phyloP scores from a whole-genome alignment of 2,329 filamentous ascomycete species.

The Apiospora marii region DNA sequence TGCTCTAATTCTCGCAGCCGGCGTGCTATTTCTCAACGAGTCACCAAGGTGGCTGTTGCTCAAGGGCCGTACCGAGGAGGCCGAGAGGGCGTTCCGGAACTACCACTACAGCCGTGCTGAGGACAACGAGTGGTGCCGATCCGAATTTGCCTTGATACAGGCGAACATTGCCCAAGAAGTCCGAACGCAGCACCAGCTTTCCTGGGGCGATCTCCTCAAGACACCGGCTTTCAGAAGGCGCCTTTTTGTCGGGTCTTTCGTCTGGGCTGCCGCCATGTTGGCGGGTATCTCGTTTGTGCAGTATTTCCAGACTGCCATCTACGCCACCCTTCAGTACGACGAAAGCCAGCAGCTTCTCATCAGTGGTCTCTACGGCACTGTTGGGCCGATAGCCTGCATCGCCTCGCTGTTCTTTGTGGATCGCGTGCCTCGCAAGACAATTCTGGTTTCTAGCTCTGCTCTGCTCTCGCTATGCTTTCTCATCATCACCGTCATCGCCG shows the following conservation, averaged over 20 bases:
- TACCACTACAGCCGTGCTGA: conserved; percentile 47
- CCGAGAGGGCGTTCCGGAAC: conserved; percentile 42
- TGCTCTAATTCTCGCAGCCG: conserved; percentile 43
- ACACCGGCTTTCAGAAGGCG: conserved; percentile 46
- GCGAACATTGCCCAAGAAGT: conserved; percentile 46
- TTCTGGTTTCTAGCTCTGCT: conserved; percentile 46
- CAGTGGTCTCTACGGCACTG: conserved; percentile 49
- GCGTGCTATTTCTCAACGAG: conserved; percentile 46
- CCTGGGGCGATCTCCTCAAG: conserved; percentile 44
- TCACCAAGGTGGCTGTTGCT: conserved; percentile 48
- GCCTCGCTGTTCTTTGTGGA: conserved; percentile 50
- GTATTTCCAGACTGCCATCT: conserved; percentile 52
- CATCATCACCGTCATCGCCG: conserved; percentile 50
- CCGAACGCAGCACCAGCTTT: conserved; percentile 38
- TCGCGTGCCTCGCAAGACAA: conserved; percentile 45
- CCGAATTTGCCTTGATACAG: conserved; percentile 46
- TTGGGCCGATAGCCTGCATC: conserved; percentile 47
- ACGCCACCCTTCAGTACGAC: conserved; percentile 48
- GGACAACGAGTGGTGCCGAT: conserved; percentile 44
- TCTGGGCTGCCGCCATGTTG: conserved; percentile 52
- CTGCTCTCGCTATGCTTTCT: conserved; percentile 47
- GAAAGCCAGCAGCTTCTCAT: conserved; percentile 48
- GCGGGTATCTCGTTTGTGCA: conserved; percentile 53
- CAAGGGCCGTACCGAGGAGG: conserved; percentile 47
- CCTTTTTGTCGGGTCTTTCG: conserved; percentile 49